phyloP scores from a whole-genome alignment of 2,329 filamentous ascomycete species.

The Penicillium sp. region DNA sequence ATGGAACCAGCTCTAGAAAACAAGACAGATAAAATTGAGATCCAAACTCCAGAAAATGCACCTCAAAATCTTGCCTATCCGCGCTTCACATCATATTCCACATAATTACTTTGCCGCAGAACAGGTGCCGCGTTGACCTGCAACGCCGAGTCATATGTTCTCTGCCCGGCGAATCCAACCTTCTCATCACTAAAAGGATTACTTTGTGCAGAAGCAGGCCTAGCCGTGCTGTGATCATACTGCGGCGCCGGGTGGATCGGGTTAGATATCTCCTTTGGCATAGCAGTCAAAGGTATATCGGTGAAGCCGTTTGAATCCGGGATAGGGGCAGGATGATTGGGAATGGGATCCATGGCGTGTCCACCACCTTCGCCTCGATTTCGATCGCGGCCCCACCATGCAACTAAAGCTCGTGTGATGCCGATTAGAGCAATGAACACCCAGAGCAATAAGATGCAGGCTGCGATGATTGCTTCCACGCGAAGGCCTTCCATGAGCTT shows the following conservation, averaged over 20 bases:
- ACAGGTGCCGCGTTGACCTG: conserved; percentile 23
- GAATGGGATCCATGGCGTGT: conserved; percentile 20
- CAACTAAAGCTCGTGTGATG: conserved; percentile 58
- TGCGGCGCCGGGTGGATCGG: conserved; percentile 20
- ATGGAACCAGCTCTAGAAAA: conserved; percentile 1
- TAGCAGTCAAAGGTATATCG: conserved; percentile 35
- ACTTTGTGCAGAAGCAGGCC: conserved; percentile 4
- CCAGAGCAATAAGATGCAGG: conserved; percentile 68
- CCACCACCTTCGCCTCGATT: conserved; percentile 56
- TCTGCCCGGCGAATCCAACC: conserved; percentile 39
- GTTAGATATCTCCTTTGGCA: conserved; percentile 20
- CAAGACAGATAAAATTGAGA: not conserved
- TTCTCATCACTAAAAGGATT: conserved; percentile 37
- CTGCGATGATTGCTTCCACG: conserved; percentile 74
- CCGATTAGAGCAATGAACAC: conserved; percentile 70
- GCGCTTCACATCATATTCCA: conserved; percentile 35
- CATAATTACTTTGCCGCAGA: conserved; percentile 33
- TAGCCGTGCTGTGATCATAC: conserved; percentile 21
- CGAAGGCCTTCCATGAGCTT: conserved; percentile 63
- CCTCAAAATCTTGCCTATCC: conserved; percentile 4
- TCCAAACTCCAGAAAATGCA: not conserved
- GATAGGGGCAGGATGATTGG: conserved; percentile 3
- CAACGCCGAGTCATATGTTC: conserved; percentile 27
- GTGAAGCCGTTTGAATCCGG: conserved; percentile 28
- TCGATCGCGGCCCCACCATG: conserved; percentile 56